phyloP scores from a whole-genome alignment of 179 eudicot genomes.

The Vitellaria paradoxa region DNA sequence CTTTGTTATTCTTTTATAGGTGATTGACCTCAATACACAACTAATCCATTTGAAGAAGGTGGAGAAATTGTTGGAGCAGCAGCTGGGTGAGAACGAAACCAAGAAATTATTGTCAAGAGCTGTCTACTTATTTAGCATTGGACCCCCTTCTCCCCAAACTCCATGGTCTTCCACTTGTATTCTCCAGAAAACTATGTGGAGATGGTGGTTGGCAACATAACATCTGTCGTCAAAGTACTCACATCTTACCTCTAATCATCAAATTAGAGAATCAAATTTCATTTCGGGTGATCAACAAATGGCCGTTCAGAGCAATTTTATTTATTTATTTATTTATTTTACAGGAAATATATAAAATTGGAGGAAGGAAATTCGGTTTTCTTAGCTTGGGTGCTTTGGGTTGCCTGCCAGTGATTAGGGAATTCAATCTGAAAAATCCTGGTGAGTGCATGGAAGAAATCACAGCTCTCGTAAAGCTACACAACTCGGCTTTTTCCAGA shows the following conservation, averaged over 20 bases:
- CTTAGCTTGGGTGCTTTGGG: conserved; percentile 34
- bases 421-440: conserved; percentile 15
- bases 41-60: conserved; percentile 42
- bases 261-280: background rate
- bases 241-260: background rate
- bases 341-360: conserved; percentile 36
- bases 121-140: conserved; percentile 59
- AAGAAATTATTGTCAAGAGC: conserved; percentile 30
- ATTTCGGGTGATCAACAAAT: background rate
- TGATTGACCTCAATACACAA: conserved; percentile 56
- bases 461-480: conserved; percentile 31
- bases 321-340: background rate
- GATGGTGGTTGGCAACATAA: conserved; percentile 53
- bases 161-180: conserved; percentile 21
- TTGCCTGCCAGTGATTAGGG: conserved; percentile 35
- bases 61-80: conserved; percentile 26
- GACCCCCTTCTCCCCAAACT: conserved; percentile 54
- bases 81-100: conserved; percentile 37
- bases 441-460: conserved; percentile 32
- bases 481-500: conserved; percentile 33
- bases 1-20: conserved; percentile 26
- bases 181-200: conserved; percentile 36
- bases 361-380: conserved; percentile 45
- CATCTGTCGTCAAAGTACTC: conserved; percentile 35
- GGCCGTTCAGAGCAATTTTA: background rate